Conservation (phyloP, 441 rosid species). For the Hura crepitans region DNA sequence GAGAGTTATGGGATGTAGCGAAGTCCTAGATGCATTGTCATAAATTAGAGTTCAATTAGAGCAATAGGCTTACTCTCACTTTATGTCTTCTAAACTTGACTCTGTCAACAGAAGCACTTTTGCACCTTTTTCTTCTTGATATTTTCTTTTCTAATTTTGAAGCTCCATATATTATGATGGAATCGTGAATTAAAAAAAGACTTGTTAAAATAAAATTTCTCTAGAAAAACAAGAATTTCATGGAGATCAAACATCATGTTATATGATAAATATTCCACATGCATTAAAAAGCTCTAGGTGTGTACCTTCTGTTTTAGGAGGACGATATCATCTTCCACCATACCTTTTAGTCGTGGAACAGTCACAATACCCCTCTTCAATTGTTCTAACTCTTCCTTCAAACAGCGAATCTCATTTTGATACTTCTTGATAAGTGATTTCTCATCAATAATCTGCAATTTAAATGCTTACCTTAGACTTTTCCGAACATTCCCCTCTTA, state of each 20-base stretch:
- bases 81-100: too few species aligned
- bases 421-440: constrained; percentile 89
- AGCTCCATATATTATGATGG: not conserved
- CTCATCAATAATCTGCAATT: constrained; percentile 81
- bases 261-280: constrained; percentile 8
- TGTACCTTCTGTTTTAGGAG: constrained; percentile 86
- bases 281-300: constrained; percentile 1
- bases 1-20: not conserved
- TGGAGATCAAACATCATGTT: constrained; percentile 3
- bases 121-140: not conserved
- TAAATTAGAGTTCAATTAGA: not conserved
- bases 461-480: too few species aligned
- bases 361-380: constrained; percentile 59
- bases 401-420: constrained; percentile 75
- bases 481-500: too few species aligned
- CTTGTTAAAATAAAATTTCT: not conserved
- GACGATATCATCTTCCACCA: constrained; percentile 64
- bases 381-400: constrained; percentile 83
- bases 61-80: not conserved
- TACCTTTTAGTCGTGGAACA: constrained; percentile 61
- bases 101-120: too few species aligned
- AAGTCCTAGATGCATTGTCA: not conserved
- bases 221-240: too few species aligned
- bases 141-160: too few species aligned
- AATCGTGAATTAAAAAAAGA: constrained; percentile 5